Base-by-base conservation (phyloP, 441 rosid species). In the Pelargonium myrrhifolium region DNA sequence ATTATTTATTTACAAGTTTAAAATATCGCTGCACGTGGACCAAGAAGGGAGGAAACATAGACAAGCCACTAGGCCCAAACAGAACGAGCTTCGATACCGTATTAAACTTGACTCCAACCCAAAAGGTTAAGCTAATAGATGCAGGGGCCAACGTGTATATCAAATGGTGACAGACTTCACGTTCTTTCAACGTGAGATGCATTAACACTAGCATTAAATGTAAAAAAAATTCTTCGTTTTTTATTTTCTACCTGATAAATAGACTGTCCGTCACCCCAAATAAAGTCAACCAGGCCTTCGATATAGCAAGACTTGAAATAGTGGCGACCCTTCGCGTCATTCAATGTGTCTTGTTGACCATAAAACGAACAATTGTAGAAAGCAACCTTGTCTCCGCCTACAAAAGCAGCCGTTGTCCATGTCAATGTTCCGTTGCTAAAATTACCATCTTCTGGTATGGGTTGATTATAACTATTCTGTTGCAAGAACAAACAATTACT, bases 271-370 rank as follows among this genome's bases (percentile, higher is more conserved):
- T 2, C 0, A 0, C 88, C 89, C 85, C 83, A 86, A 9, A 88
- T 88, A 75, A 88, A 88, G 76, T 88, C 89, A 0, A 75, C 4
- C 8, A 76, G 73, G 4, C 91, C 91, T 79, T 78, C 69, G 11
- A 88, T 80, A 65, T 78, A 78, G 72, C 89, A 88, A 6, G 49
- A 42, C 3, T 69, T 0, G 22, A 75, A 86, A 40, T 68, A 86
- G 18, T 88, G 89, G 1, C 86, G 87, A 10, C 88, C 91, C 0
- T 0, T 1, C 4, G 22, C 6, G 65, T 88, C 87, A 9, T 76
- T 51, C 1, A 86, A 22, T 0, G 89, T 84, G 70, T 86, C 90
- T 51, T 80, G 85, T 31, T 80, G 49, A 8, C 89, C 60, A 2
- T 65, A 2, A 63, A 88, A 86, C 2, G 65, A 62, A 51, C 93